Evolutionary conservation across 2,329 filamentous ascomycete species (phyloP).

Genomic region (Beauveria caledonica): DNA sequence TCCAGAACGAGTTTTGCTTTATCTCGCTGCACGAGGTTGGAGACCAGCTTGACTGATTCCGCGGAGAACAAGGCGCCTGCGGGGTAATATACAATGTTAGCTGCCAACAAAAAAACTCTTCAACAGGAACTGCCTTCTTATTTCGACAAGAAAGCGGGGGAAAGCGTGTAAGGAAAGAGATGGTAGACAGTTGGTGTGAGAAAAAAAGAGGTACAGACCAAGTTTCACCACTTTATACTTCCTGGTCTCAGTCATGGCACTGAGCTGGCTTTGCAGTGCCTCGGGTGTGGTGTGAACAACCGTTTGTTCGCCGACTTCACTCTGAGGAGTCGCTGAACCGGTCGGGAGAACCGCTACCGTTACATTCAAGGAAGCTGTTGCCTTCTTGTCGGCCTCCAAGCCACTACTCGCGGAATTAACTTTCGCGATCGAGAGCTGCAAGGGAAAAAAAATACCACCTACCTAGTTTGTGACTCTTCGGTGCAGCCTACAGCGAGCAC

Average conservation of each 20-base stretch:
- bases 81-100: not conserved
- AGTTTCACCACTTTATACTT: not conserved
- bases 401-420: conserved; percentile 4
- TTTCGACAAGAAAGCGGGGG: not conserved
- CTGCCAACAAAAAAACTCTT: not conserved
- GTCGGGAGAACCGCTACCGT: not conserved
- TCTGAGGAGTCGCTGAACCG: not conserved
- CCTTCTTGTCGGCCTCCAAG: conserved; percentile 6
- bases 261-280: not conserved
- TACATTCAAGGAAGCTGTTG: not conserved
- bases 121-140: not conserved
- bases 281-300: not conserved
- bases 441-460: not conserved
- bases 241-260: not conserved
- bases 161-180: not conserved
- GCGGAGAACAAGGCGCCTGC: not conserved
- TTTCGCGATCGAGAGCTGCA: not conserved
- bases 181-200: not conserved
- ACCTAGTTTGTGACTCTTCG: not conserved
- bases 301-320: not conserved
- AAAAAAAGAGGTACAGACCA: not conserved
- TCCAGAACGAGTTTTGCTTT: conserved; percentile 1
- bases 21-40: conserved; percentile 1
- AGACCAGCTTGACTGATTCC: not conserved
- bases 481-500: not conserved